phyloP scores from a whole-genome alignment of 768 basidiomycete genomes.

The Hemileccinum impolitum region DNA sequence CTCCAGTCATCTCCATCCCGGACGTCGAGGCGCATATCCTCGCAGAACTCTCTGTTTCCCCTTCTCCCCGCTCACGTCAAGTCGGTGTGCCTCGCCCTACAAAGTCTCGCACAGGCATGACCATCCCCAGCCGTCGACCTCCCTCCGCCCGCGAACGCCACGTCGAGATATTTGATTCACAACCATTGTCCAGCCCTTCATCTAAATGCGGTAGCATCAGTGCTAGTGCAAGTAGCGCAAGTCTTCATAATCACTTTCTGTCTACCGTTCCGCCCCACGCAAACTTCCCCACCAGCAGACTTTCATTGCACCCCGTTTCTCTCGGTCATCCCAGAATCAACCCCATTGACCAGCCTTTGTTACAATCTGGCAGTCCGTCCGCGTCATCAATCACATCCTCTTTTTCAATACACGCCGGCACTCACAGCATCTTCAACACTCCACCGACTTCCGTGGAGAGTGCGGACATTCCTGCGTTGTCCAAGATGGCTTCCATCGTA shows the following conservation, averaged over 20 bases:
- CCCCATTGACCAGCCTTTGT: slow-evolving; percentile 10
- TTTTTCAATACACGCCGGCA: slow-evolving; percentile 36
- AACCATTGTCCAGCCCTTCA: slow-evolving; percentile 63
- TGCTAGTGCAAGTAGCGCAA: slow-evolving; percentile 23
- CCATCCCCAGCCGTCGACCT: slow-evolving; percentile 52
- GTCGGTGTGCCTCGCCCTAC: slow-evolving; percentile 76
- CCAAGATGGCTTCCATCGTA: slow-evolving; percentile 27
- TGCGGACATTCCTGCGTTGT: slow-evolving; percentile 38
- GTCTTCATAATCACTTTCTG: slow-evolving; percentile 17
- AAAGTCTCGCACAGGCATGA: slow-evolving; percentile 57
- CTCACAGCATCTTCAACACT: slow-evolving; percentile 42
- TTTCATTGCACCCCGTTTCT: slow-evolving; percentile 8
- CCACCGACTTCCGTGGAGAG: slow-evolving; percentile 50
- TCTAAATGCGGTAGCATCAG: slow-evolving; percentile 30
- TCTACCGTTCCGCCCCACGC: slow-evolving; percentile 8
- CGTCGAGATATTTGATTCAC: slow-evolving; percentile 81
- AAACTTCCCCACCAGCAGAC: slow-evolving; percentile 25
- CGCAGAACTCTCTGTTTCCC: slow-evolving; percentile 62
- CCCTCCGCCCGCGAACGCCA: slow-evolving; percentile 52
- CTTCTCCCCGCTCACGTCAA: slow-evolving; percentile 71
- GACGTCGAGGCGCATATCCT: slow-evolving; percentile 73
- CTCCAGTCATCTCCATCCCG: slow-evolving; percentile 76
- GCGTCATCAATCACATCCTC: slow-evolving; percentile 41
- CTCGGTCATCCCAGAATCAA: slow-evolving; percentile 1
- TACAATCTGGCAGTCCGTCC: slow-evolving; percentile 37